phyloP scores from a whole-genome alignment of 2,329 filamentous ascomycete species.

The Colletotrichum abscissum region DNA sequence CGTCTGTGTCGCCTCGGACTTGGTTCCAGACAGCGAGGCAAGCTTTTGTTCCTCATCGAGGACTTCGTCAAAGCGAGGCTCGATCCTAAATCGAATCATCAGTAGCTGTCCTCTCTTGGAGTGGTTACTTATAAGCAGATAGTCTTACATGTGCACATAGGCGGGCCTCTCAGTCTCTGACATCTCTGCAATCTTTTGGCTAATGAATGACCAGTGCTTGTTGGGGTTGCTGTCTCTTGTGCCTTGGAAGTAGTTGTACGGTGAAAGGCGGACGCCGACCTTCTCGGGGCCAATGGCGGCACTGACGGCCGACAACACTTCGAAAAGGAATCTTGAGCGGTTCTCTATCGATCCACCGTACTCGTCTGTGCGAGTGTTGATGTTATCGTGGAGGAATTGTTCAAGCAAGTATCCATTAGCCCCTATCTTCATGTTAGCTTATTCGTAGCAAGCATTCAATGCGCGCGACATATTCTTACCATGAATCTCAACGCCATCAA shows the following conservation, averaged over 20 bases:
- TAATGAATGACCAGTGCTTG: conserved; percentile 50
- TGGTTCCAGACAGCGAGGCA: conserved; percentile 46
- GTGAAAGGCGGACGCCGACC: conserved; percentile 63
- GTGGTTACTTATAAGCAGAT: too few relatives aligned
- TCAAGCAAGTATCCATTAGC: conserved; percentile 72
- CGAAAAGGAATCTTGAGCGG: conserved; percentile 60
- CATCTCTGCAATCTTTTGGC: conserved; percentile 47
- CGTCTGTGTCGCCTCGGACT: conserved; percentile 38
- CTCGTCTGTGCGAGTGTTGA: conserved; percentile 61
- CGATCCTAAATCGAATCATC: conserved; percentile 45
- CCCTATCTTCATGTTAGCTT: neutral
- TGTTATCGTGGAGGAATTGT: conserved; percentile 66
- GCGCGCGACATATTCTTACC: conserved; percentile 34
- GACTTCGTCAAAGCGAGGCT: conserved; percentile 59
- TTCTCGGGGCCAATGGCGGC: conserved; percentile 60
- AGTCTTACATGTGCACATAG: conserved; percentile 58
- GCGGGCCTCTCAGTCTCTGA: conserved; percentile 47
- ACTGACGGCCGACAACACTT: conserved; percentile 55
- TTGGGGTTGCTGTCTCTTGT: conserved; percentile 43
- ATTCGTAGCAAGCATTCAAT: neutral
- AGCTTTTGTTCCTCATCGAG: conserved; percentile 57
- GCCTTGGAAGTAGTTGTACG: conserved; percentile 47
- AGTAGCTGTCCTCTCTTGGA: fast-evolving
- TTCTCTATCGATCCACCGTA: conserved; percentile 66
- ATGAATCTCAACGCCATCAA: conserved; percentile 76